Base-by-base conservation (phyloP, 2,329 filamentous ascomycete species). In the Hymenoscyphus occultus region DNA sequence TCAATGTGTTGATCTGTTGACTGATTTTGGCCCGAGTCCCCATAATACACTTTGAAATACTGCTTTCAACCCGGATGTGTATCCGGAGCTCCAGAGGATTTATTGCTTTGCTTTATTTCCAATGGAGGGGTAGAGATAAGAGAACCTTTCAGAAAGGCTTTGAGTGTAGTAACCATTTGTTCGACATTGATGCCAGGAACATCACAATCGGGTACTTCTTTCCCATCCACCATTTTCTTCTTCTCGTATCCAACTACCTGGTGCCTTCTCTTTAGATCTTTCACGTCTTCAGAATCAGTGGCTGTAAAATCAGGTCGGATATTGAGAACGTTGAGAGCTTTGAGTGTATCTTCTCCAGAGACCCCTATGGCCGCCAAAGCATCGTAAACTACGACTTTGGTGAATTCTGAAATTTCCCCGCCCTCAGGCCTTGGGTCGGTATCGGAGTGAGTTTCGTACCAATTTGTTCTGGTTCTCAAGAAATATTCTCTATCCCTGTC, bases 341-440 rank as follows among this genome's bases (percentile, higher is more conserved):
- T 16, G 2, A 74, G 59, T 1, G 71, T 64, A 65, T 73, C 71
- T 10, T 71, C 64, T n/a, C 71, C 71, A 4, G 67, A 65, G 0
- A 70, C 67, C 3, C 70, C 72, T 35, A 74, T 59, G 5, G 73
- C 73, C 5, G 73, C 72, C 1, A 75, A 56, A 22, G 72, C 72
- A 61, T 75, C 72, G 54, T 75, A 75, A 1, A 67, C 70, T 7
- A 71, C 67, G 10, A 73, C 64, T 56, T 70, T 71, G 19, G 64
- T 69, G 60, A 74, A 69, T 32, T 68, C 72, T 1, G 69, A 61
- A 6, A 73, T 40, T 22, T 68, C 68, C 19, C 69, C 63, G 13
- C 67, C 70, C 19, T 59, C 48, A 1, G 67, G 72, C 39, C 61
- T 65, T 14, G 54, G 35, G 13, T 68, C 65, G 9, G 3, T 13